Percentiles rank a stretch among this genome's conserved stretches.
phyloP scores from a whole-genome alignment of 257 asterid species.

The Solanum stenotomum region DNA sequence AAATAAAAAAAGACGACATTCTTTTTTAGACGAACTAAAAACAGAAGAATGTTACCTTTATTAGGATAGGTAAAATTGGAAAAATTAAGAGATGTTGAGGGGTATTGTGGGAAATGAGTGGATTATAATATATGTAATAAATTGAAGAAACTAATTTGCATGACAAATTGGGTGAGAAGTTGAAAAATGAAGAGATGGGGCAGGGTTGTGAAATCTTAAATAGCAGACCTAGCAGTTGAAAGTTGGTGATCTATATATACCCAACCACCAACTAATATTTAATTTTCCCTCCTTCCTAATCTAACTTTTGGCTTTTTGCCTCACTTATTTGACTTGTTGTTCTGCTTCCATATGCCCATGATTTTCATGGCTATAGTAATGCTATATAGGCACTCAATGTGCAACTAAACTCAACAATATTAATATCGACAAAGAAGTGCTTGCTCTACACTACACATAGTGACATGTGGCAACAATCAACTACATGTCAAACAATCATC shows the following conservation, averaged over 20 bases:
- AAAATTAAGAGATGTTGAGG: background rate
- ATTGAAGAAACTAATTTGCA: constrained; percentile 34
- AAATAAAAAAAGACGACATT: too few relatives aligned
- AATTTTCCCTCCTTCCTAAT: constrained; percentile 13
- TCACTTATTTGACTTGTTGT: background rate
- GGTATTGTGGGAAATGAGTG: constrained; percentile 5
- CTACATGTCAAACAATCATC: background rate
- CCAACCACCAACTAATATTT: constrained; percentile 52
- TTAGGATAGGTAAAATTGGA: background rate
- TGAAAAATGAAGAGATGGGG: constrained; percentile 10
- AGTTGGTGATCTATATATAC: constrained; percentile 55
- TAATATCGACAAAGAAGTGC: background rate
- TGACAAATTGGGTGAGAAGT: constrained; percentile 38
- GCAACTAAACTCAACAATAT: background rate
- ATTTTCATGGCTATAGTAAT: background rate
- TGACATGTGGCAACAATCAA: background rate
- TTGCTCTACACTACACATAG: background rate
- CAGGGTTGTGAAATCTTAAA: constrained; percentile 9
- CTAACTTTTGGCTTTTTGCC: constrained; percentile 2
- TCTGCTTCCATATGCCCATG: background rate
- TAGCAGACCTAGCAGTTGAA: constrained; percentile 52
- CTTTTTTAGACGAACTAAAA: too few relatives aligned
- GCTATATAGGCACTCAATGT: background rate
- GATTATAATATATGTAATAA: background rate
- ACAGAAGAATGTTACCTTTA: too few relatives aligned